These are phyloP conservation scores for Euphorbia schlechtendalii DNA, from an alignment of 441 rosid species.

Conservation along the genomic window DNA sequence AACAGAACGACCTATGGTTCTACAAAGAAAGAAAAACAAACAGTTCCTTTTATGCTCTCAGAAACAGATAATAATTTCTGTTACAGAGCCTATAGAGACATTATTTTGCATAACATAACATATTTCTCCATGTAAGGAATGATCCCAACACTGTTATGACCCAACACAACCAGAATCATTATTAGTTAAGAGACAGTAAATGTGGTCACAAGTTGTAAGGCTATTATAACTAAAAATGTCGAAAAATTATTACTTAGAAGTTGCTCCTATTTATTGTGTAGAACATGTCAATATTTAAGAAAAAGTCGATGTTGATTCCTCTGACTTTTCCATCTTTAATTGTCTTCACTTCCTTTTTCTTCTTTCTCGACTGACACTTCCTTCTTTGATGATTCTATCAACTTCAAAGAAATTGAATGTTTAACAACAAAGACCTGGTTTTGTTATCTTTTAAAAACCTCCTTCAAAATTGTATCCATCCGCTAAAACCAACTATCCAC, in stretches of 20 bases:
- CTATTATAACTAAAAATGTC: neutral
- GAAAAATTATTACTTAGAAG: neutral
- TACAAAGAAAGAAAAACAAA: neutral
- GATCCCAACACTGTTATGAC: neutral
- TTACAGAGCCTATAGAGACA: neutral
- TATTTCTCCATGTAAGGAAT: neutral
- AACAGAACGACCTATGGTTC: neutral
- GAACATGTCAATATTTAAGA: neutral
- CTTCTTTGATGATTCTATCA: neutral
- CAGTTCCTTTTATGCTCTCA: neutral
- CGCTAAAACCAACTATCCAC: neutral
- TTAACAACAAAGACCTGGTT: neutral
- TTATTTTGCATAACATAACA: neutral
- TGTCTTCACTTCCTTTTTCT: no score
- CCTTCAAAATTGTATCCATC: neutral
- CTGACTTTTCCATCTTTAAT: no score
- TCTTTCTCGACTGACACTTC: no score
- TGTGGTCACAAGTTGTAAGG: neutral
- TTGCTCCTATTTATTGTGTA: neutral
- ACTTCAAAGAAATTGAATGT: neutral
- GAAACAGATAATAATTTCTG: neutral
- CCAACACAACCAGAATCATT: neutral
- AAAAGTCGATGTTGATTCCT: neutral
- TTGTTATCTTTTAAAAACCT: neutral
- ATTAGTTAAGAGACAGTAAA: neutral